Evolutionary conservation across 2,329 filamentous ascomycete species (phyloP).

Genomic region (Didymella pomorum): DNA sequence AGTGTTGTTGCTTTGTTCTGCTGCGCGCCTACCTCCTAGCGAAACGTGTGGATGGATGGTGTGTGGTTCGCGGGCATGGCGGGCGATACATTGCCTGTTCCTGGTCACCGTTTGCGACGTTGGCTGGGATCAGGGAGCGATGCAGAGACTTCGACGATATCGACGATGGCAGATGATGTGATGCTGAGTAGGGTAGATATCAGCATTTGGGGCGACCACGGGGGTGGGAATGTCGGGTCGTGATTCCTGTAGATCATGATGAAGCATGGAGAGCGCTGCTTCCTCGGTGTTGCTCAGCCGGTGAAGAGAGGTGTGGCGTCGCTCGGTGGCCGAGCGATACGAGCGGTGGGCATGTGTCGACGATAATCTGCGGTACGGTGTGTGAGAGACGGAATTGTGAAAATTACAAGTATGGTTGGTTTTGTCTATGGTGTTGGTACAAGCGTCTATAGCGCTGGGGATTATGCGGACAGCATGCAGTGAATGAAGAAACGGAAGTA

Average conservation of each 20-base stretch:
- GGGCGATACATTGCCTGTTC: conserved; percentile 1
- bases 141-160: background rate
- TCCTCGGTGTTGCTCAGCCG: background rate
- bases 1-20: background rate
- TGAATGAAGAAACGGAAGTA: conserved; percentile 10
- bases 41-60: too few species aligned
- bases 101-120: conserved; percentile 1
- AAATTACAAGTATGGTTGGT: background rate
- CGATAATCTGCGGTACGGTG: background rate
- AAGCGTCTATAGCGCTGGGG: conserved; percentile 15
- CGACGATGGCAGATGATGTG: conserved; percentile 1
- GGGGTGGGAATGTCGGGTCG: background rate
- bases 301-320: background rate
- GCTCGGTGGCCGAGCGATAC: conserved; percentile 14
- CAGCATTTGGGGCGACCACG: background rate
- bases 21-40: too few species aligned
- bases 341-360: conserved; percentile 2
- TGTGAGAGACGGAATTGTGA: background rate
- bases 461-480: conserved; percentile 12
- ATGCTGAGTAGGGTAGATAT: background rate
- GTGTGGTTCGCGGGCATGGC: background rate
- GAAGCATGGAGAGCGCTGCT: background rate
- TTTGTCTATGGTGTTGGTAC: conserved; percentile 11
- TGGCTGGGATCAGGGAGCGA: conserved; percentile 7
- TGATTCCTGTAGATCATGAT: background rate